These are phyloP conservation scores for Talaromyces proteolyticus DNA, from an alignment of 495 filamentous ascomycete species.

Conservation along the genomic window DNA sequence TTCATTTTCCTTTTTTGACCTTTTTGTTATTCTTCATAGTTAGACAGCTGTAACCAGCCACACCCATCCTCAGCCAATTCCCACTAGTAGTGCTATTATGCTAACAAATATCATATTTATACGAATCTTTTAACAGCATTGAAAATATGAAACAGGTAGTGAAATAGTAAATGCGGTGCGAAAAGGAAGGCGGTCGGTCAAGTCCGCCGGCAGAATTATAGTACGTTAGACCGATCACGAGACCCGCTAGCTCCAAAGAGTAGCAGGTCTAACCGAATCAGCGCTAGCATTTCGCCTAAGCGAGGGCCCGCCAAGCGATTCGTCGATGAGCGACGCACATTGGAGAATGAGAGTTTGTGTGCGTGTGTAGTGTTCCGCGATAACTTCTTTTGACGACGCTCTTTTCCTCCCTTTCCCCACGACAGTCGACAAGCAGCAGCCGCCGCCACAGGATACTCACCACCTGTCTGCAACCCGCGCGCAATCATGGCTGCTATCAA, in stretches of 20 bases:
- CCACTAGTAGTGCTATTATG: background rate
- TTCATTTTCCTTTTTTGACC: constrained; percentile 1
- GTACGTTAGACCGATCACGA: too few relatives aligned
- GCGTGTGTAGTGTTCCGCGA: constrained; percentile 6
- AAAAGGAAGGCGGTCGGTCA: too few relatives aligned
- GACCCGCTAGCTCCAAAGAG: constrained; percentile 25
- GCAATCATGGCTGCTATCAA: constrained; percentile 65
- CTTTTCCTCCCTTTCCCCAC: constrained; percentile 8
- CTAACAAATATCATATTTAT: background rate
- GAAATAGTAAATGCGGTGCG: too few relatives aligned
- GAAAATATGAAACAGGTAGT: too few relatives aligned
- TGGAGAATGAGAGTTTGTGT: constrained; percentile 4
- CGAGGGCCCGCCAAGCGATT: constrained; percentile 34
- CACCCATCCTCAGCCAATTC: background rate
- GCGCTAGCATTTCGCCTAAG: constrained; percentile 22
- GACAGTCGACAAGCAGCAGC: constrained; percentile 7
- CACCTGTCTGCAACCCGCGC: background rate
- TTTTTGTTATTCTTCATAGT: constrained; percentile 8
- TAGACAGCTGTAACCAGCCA: background rate
- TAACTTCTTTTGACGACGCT: constrained; percentile 6
- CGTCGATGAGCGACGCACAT: constrained; percentile 22
- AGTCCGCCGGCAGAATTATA: too few relatives aligned
- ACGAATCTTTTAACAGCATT: constrained; percentile 1
- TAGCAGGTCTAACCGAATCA: background rate
- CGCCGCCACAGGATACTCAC: background rate